Evolutionary conservation across 495 filamentous ascomycete species (phyloP), one percentile per base, ranked within the genome.

Genomic region (Trichoderma orchidacearum): DNA sequence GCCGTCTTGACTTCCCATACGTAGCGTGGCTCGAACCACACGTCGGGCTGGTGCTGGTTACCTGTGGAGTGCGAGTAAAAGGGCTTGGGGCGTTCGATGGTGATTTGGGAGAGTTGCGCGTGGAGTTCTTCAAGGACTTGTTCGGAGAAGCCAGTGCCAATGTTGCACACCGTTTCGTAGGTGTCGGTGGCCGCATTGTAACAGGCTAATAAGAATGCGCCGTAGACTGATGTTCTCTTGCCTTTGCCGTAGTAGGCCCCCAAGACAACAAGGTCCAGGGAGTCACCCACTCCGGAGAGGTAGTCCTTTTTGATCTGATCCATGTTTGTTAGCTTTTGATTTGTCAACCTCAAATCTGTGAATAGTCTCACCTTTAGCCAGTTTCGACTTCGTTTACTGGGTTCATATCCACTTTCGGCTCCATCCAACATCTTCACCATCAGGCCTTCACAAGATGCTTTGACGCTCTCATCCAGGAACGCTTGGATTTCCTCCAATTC

Each of bases 381-480:
- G 62, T 98, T 98, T 27, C 90, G 87, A 75, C 86, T 91, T 50
- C 93, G 84, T 68, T 94, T 95, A 67, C 85, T 90, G 3, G 93
- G 93, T 74, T 97, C 90, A 62, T 98, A 98, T 58, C 86, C 86
- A 64, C 86, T 92, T 66, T 95, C 90, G 0, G 78, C 70, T 2
- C 92, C 95, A 63, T 96, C 90, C 54, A 98, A 72, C 92, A 97
- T 98, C 72, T 98, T 98, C 11, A 98, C 93, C 93, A 98, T 98
- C 31, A 98, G 72, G 5, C 93, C 93, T 73, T 98, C 93, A 63
- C 93, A 98, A 0, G 87, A 90, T 8, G 90, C 87, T 70, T 95
- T 95, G 58, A 97, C 86, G 61, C 82, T 87, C 21, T 96, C 91
- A 57, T 98, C 93, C 8, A 98, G 80, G 62, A 98, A 84, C 21